phyloP scores from a whole-genome alignment of 2,329 filamentous ascomycete genomes.

The Penicillium sp. region DNA sequence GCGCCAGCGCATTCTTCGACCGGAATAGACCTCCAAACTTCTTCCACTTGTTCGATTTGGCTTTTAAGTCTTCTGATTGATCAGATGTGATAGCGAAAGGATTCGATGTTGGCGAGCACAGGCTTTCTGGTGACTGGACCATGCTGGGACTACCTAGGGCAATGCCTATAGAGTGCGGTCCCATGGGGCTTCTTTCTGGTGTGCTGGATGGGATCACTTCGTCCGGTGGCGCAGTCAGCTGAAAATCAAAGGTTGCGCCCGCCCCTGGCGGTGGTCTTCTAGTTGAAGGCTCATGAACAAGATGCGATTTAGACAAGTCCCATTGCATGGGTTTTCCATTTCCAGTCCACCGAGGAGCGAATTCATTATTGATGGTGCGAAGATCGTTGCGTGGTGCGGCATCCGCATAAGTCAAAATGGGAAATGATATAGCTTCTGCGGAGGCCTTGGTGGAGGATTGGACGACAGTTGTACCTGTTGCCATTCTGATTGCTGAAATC shows the following conservation, averaged over 20 bases:
- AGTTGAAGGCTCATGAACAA: constrained; percentile 14
- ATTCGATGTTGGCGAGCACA: constrained; percentile 17
- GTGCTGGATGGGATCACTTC: constrained; percentile 18
- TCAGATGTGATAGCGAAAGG: constrained; percentile 9
- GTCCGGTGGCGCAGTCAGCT: constrained; percentile 24
- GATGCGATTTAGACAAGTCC: constrained; percentile 20
- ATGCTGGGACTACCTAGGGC: constrained; percentile 63
- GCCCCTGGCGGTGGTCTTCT: constrained; percentile 14
- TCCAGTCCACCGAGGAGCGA: constrained; percentile 8
- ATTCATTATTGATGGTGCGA: constrained; percentile 13
- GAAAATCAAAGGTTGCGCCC: constrained; percentile 29
- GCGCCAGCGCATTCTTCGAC: constrained; percentile 26
- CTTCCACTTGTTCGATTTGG: constrained; percentile 44
- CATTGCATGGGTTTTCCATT: constrained; percentile 10
- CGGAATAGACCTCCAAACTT: constrained; percentile 44
- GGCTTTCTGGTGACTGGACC: constrained; percentile 15
- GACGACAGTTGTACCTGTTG: constrained; percentile 26
- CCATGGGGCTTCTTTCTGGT: constrained; percentile 25
- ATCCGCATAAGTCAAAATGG: constrained; percentile 31
- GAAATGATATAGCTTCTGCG: constrained; percentile 28
- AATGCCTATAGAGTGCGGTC: constrained; percentile 60
- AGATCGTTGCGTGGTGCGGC: constrained; percentile 30
- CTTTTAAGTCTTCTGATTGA: constrained; percentile 7
- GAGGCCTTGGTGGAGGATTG: constrained; percentile 27
- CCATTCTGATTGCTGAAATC: constrained; percentile 18